Conservation (phyloP, 1,284 basidiomycete species). For the Malassezia furfur region DNA sequence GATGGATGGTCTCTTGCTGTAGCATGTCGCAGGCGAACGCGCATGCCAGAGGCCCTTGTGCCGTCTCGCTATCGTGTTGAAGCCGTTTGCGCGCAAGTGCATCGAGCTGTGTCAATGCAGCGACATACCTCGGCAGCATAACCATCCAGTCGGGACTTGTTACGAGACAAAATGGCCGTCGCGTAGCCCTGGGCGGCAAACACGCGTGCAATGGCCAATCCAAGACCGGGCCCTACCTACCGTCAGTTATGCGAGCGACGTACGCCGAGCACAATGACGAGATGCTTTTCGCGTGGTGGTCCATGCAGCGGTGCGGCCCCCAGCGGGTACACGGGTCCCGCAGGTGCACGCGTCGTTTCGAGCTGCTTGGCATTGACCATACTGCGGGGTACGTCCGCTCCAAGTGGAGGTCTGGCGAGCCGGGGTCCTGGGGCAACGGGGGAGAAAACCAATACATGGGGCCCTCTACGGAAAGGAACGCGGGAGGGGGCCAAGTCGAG, state of each 20-base stretch:
- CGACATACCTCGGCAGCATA: constrained; percentile 22
- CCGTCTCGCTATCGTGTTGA: neutral
- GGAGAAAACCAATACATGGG: neutral
- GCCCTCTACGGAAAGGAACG: neutral
- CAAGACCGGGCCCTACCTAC: constrained; percentile 29
- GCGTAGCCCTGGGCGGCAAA: constrained; percentile 33
- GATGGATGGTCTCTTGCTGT: constrained; percentile 17
- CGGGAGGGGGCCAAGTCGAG: neutral
- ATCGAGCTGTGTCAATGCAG: constrained; percentile 8
- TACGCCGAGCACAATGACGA: constrained; percentile 1
- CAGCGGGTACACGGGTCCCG: neutral
- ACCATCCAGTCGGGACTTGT: constrained; percentile 19
- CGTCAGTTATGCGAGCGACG: neutral
- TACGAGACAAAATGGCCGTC: constrained; percentile 28
- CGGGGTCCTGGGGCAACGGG: too few species aligned
- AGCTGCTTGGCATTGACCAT: neutral
- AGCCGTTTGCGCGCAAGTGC: constrained; percentile 15
- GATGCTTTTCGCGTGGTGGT: neutral
- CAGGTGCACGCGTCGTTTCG: neutral
- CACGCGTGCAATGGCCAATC: constrained; percentile 23
- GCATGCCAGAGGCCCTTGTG: constrained; percentile 11
- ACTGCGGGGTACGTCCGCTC: too few species aligned
- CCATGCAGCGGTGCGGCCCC: neutral
- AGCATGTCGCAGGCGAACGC: constrained; percentile 35
- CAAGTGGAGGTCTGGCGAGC: too few species aligned